These are phyloP conservation scores for Microcera coccophila DNA, from an alignment of 2,329 filamentous ascomycete genomes.

Conservation along the genomic window DNA sequence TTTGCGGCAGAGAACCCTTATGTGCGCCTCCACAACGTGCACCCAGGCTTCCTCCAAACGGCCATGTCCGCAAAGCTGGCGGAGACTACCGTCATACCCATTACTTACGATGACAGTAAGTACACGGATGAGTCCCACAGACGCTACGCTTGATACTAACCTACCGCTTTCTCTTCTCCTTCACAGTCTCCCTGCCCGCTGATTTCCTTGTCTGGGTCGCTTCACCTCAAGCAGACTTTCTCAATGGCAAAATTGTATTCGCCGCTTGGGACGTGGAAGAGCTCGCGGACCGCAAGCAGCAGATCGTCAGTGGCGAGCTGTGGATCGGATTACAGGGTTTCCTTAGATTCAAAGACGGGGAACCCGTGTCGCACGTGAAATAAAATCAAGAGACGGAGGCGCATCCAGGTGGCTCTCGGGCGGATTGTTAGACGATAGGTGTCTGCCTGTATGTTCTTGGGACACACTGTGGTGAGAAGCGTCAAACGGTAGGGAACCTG, in stretches of 20 bases:
- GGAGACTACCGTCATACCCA: background rate
- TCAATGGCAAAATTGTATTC: constrained; percentile 45
- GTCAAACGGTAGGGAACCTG: too few species aligned
- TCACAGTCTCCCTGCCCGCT: constrained; percentile 28
- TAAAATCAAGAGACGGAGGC: too few species aligned
- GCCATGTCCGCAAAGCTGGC: background rate
- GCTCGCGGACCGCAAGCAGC: constrained; percentile 36
- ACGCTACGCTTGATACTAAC: background rate
- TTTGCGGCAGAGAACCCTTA: background rate
- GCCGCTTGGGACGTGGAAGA: constrained; percentile 51
- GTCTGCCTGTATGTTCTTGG: too few species aligned
- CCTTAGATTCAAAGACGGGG: too few species aligned
- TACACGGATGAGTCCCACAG: background rate
- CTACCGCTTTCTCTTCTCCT: background rate
- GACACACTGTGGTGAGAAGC: too few species aligned
- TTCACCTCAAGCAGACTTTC: constrained; percentile 42
- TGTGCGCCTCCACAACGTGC: background rate
- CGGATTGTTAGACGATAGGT: too few species aligned
- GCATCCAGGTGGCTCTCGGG: too few species aligned
- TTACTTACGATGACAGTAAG: background rate
- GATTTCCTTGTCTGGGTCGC: constrained; percentile 44
- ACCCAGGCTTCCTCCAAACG: background rate
- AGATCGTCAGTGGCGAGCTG: constrained; percentile 22
- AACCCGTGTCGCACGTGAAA: too few species aligned
- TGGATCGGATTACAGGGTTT: too few species aligned